Evolutionary conservation across 345 rosid species (phyloP), one percentile per base, ranked within the genome.

Genomic region (Psidium friedrichsthalianum): DNA sequence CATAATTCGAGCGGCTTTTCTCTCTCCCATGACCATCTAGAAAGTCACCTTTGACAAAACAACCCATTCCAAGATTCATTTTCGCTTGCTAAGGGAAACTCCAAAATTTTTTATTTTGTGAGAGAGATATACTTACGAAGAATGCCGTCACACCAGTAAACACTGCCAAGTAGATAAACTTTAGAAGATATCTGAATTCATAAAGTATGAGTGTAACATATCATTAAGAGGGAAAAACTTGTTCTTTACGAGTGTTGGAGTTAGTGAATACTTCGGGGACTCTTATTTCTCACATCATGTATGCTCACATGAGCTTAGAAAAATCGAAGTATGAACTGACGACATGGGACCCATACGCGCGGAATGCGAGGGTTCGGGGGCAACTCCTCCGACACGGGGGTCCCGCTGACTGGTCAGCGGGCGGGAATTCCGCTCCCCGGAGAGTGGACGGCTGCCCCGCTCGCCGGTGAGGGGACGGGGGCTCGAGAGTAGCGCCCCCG

Each of bases 1-100:
- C 74, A 98, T 89, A 83, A 96, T 94, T 81, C 98, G 88, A 1
- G 94, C 91, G 55, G 99, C n/a, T 95, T 84, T 96, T 85, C 97
- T 92, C 86, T 96, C 99, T 61, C 99, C 99, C 2, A 98, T 90
- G 51, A 95, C 88, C 95, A 95, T 96, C 99, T 98, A 96, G 69
- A 94, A 94, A 84, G 93, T 82, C 85, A 96, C 94, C 94, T 96
- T 98, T 96, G 92, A 22, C 11, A 51, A 15, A 81, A 84, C 59
- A 29, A 64, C 11, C 7, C 22, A 54, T 8, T 29, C 40, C 56
- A 21, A 16, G 0, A 29, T 15, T 56, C 57, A 18, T 54, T 49
- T 27, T 51, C 7, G 7, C 47, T 40, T 24, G n/a, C 21, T 16
- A 69, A 40, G 5, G 18, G 53, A 11, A 57, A 11, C 20, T 36